phyloP scores from a whole-genome alignment of 78 protist genomes.

The Diacronema lutheri region DNA sequence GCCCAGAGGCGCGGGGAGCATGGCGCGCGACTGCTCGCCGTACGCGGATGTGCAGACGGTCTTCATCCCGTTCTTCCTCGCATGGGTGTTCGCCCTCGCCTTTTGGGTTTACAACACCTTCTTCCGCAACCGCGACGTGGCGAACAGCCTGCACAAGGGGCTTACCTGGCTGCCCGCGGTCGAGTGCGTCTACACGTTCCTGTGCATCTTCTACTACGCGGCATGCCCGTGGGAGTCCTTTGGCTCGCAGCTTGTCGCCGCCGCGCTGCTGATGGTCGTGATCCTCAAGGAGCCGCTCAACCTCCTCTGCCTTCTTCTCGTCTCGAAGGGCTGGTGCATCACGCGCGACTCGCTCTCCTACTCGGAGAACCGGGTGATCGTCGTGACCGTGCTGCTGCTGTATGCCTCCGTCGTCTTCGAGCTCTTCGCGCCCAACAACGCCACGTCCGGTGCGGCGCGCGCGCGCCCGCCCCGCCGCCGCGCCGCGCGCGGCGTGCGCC shows the following conservation, averaged over 20 bases:
- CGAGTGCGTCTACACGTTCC: background rate
- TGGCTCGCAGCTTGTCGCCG: background rate
- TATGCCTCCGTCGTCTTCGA: background rate
- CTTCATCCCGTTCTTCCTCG: background rate
- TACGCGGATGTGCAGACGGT: background rate
- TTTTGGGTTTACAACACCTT: background rate
- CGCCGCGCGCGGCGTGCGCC: background rate
- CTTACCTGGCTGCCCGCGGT: background rate
- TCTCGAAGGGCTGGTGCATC: conserved; percentile 22
- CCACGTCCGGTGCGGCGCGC: too few relatives aligned
- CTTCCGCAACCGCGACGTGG: background rate
- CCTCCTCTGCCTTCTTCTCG: background rate
- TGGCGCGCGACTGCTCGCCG: too few relatives aligned
- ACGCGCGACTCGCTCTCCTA: background rate
- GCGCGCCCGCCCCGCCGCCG: background rate
- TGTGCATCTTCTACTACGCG: background rate
- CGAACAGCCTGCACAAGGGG: background rate
- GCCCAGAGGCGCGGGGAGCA: too few relatives aligned
- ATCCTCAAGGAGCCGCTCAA: background rate
- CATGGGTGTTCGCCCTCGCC: background rate
- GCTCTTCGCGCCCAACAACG: background rate
- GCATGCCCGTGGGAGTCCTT: background rate
- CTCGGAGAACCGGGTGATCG: background rate
- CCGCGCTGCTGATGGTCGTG: background rate
- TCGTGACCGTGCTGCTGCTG: background rate